Base-by-base conservation (phyloP, 2,329 filamentous ascomycete species). In the Purpureocillium lavendulum region DNA sequence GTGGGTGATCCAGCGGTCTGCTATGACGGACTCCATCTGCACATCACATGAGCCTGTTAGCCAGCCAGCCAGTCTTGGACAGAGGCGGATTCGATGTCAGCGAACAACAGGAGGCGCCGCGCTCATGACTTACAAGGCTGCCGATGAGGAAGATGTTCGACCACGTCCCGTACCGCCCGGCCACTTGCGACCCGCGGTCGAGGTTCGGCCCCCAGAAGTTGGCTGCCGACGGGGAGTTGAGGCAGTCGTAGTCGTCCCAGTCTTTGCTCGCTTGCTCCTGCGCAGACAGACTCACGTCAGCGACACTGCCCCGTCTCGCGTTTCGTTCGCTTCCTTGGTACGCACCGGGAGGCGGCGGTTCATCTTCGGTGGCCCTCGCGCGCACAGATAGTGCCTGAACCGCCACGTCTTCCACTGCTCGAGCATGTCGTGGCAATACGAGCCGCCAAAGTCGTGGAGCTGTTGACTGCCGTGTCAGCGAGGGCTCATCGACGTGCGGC, bases 21-120 rank as follows among this genome's bases (percentile, higher is more conserved):
- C 57, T 7, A 56, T 48, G n/a, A 49, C 33, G 1, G 50, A 42
- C 32, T 57, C 49, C 53, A 57, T 58, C 55, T 57, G 18, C 5
- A 26, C n/a, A n/a, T n/a, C n/a, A n/a, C n/a, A n/a, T n/a, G n/a
- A n/a, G n/a, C n/a, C n/a, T n/a, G n/a, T n/a, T n/a, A n/a, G n/a
- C n/a, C n/a, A n/a, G n/a, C n/a, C n/a, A n/a, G n/a, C n/a, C n/a
- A n/a, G n/a, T n/a, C n/a, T n/a, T n/a, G n/a, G n/a, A n/a, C n/a
- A n/a, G n/a, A n/a, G n/a, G n/a, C n/a, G n/a, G n/a, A n/a, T n/a
- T n/a, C n/a, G n/a, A n/a, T n/a, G n/a, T n/a, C n/a, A n/a, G n/a
- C n/a, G n/a, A n/a, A n/a, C n/a, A n/a, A n/a, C n/a, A n/a, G n/a
- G n/a, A n/a, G n/a, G n/a, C n/a, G n/a, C n/a, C n/a, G n/a, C n/a